These are phyloP conservation scores for Ceratocystis alfenasii DNA, from an alignment of 2,329 filamentous ascomycete genomes.

Conservation along the genomic window DNA sequence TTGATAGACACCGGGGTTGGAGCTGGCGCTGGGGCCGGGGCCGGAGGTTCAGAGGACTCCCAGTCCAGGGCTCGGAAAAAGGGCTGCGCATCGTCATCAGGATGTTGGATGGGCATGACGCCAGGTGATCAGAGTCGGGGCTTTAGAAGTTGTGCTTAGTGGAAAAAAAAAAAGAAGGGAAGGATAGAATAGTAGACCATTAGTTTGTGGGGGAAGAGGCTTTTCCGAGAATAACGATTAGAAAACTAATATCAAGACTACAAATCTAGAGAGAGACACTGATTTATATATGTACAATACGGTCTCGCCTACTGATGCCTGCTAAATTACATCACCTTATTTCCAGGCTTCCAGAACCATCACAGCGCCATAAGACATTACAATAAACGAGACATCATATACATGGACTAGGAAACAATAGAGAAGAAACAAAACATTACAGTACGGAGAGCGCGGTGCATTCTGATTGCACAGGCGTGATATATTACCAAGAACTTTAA, in stretches of 20 bases:
- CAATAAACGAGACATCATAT: neutral
- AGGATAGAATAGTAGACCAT: neutral
- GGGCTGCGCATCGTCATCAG: neutral
- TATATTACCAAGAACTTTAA: neutral
- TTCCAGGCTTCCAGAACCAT: constrained; percentile 3
- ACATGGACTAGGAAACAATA: neutral
- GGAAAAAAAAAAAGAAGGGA: neutral
- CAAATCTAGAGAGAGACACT: neutral
- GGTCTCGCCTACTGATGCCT: neutral
- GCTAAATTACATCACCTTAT: neutral
- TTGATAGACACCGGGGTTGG: neutral
- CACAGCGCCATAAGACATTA: neutral
- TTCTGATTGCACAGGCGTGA: neutral
- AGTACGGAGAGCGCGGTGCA: neutral
- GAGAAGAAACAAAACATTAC: neutral
- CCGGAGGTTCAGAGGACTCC: neutral
- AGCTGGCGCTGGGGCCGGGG: neutral
- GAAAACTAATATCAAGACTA: neutral
- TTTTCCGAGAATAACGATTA: neutral
- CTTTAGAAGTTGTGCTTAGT: neutral
- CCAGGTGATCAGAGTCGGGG: neutral
- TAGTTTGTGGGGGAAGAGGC: neutral
- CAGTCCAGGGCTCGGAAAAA: constrained; percentile 13
- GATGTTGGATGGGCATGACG: neutral
- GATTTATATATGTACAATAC: neutral